A percentile compares a stretch with the other conserved stretches of the same genome.
Evolutionary conservation across 768 basidiomycete genomes (phyloP).

Genomic region (Rhodotorula toruloides): DNA sequence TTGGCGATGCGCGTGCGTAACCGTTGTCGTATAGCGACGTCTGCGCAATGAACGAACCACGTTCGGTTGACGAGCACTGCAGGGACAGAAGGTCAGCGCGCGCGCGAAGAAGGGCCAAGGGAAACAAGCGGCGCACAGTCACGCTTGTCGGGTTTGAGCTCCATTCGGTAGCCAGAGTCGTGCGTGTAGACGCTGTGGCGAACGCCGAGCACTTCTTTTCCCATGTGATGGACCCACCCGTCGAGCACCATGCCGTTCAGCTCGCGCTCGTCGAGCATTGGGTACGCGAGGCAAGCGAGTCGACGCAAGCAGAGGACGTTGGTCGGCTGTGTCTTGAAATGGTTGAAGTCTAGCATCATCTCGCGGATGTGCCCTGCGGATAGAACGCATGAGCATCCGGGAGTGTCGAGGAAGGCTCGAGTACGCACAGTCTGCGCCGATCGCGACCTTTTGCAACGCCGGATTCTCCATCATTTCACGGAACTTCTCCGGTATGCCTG

Average conservation of each 20-base stretch:
- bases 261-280: background rate
- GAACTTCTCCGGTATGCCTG: background rate
- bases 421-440: slow-evolving; percentile 1
- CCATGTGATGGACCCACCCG: background rate
- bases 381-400: background rate
- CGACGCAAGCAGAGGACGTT: slow-evolving; percentile 1
- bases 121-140: background rate
- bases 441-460: background rate
- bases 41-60: slow-evolving; percentile 1
- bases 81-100: background rate
- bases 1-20: background rate
- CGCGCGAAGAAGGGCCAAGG: background rate
- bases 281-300: background rate
- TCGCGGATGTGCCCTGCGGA: background rate
- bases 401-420: background rate
- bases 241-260: background rate
- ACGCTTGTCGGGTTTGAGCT: background rate
- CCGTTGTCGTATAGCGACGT: background rate
- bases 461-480: background rate
- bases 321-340: background rate
- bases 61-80: background rate
- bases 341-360: background rate
- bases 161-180: background rate
- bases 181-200: background rate
- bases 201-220: background rate